phyloP scores from a whole-genome alignment of 495 filamentous ascomycete genomes.

The Podospora bellae-mahoneyi region DNA sequence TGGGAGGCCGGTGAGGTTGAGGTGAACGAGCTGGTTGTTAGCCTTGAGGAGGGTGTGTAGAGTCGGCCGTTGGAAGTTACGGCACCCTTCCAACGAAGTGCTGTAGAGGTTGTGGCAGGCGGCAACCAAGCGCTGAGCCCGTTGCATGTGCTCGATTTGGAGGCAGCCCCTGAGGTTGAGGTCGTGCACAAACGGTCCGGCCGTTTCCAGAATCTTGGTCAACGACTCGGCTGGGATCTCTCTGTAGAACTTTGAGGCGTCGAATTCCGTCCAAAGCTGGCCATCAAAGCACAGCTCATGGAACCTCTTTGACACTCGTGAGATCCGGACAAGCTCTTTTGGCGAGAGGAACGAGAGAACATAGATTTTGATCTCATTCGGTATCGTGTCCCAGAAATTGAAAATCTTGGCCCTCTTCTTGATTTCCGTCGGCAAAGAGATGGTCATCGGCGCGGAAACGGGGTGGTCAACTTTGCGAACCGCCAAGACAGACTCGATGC shows the following conservation, averaged over 20 bases:
- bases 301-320: conserved; percentile 76
- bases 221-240: conserved; percentile 80
- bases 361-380: conserved; percentile 73
- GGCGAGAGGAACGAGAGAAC: conserved; percentile 75
- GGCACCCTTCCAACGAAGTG: conserved; percentile 83
- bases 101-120: conserved; percentile 83
- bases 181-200: conserved; percentile 85
- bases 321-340: conserved; percentile 77
- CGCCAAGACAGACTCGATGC: conserved; percentile 34
- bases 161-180: conserved; percentile 68
- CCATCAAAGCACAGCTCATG: conserved; percentile 89
- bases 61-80: conserved; percentile 69
- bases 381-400: conserved; percentile 78
- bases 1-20: conserved; percentile 79
- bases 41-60: conserved; percentile 76
- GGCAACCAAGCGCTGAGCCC: conserved; percentile 68
- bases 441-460: conserved; percentile 43
- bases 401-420: conserved; percentile 48
- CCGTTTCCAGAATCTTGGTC: conserved; percentile 76
- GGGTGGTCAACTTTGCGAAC: conserved; percentile 34
- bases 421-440: conserved; percentile 64
- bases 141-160: conserved; percentile 73
- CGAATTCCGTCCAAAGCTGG: conserved; percentile 82
- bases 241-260: conserved; percentile 81
- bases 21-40: conserved; percentile 71